Percentiles rank a stretch among this genome's conserved stretches.
phyloP scores from a whole-genome alignment of 176 grass and related monocot genomes.

The Coix lacrymajobi region DNA sequence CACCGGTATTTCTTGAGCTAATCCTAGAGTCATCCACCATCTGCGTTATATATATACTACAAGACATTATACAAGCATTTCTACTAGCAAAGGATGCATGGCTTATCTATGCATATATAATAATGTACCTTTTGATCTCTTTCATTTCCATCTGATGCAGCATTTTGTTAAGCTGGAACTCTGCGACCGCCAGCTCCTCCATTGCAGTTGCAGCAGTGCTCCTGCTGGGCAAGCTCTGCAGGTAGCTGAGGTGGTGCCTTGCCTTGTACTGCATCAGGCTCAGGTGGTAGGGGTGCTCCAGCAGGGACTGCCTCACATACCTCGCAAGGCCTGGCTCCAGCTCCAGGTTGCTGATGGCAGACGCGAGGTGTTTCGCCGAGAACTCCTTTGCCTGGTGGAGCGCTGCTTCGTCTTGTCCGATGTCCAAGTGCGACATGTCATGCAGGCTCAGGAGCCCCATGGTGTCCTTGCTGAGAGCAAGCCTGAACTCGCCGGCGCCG shows the following conservation, averaged over 20 bases:
- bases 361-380: constrained; percentile 30
- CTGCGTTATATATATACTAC: background rate
- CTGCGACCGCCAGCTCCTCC: constrained; percentile 41
- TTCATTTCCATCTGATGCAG: constrained; percentile 45
- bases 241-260: constrained; percentile 41
- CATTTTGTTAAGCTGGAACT: constrained; percentile 38
- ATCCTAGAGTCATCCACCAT: constrained; percentile 50
- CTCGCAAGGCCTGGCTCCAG: constrained; percentile 7
- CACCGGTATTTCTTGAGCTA: constrained; percentile 32
- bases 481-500: constrained; percentile 30
- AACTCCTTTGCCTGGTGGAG: constrained; percentile 57
- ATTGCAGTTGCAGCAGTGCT: constrained; percentile 12
- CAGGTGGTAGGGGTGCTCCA: constrained; percentile 63
- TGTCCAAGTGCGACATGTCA: constrained; percentile 56
- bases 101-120: background rate
- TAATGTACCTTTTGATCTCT: constrained; percentile 30
- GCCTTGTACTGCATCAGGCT: constrained; percentile 54
- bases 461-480: constrained; percentile 24
- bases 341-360: background rate
- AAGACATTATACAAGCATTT: background rate
- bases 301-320: constrained; percentile 39
- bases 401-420: constrained; percentile 33
- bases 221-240: background rate
- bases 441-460: constrained; percentile 50
- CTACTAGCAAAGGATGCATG: background rate